Base-by-base conservation (phyloP, 1,139 yeast genomes). In the Hemisphaericaspora xylofermentans region DNA sequence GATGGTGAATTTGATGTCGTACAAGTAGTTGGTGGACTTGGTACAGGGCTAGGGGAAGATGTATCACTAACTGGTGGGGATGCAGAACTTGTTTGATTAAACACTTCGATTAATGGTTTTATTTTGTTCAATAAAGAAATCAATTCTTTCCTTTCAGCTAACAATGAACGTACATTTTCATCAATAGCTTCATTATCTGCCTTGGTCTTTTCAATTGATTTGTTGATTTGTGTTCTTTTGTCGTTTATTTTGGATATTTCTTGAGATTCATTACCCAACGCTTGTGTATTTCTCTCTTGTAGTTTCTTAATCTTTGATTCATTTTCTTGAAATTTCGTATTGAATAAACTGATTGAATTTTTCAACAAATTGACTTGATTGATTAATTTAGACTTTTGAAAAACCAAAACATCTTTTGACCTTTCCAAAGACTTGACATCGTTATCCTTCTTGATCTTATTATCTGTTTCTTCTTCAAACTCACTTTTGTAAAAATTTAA, bases 361-460 rank as follows among this genome's bases (percentile, higher is more conserved):
- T 58, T 57, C 13, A 60, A 43, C 17, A 57, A 46, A 38, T 58
- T 54, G 25, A 68, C 42, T 43, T 65, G 65, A 31, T 53, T 54
- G 16, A 52, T 45, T 21, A 69, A 51, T 48, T 71, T 71, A 37
- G 68, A 57, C 46, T 69, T 68, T 32, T 58, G 52, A 31, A 52
- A 49, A 34, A 56, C 45, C 13, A 58, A 46, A 16, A 52, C 54
- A 44, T 69, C 74, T 36, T 57, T 57, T 8, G 47, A 43, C 37
- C 58, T 62, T 41, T 68, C 74, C 43, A 67, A 54, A 26, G 60
- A 57, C 46, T 65, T 68, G 10, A 67, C 62, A 43, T 60, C 62
- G 39, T 52, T 52, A 25, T 66, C 71, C 39, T 67, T 61, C 40
- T 60, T 62, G 17, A 60, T 47, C 40, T 61, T 58, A 40, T 45